Conservation (phyloP, 495 filamentous ascomycete species). For the Physcia stellaris region DNA sequence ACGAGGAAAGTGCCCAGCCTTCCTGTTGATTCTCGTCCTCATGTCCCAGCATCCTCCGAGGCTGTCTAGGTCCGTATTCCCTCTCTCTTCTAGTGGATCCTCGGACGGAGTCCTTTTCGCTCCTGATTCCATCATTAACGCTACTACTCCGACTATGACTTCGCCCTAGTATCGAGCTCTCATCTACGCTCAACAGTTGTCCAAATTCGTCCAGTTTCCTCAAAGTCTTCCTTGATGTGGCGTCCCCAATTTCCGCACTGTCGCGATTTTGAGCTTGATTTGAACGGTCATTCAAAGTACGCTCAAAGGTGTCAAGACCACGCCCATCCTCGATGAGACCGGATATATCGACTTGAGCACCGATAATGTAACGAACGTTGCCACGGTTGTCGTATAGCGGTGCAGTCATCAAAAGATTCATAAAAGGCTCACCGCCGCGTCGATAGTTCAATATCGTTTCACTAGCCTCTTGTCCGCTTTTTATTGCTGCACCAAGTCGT, state of each 20-base stretch:
- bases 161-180: constrained; percentile 10
- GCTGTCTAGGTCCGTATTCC: constrained; percentile 9
- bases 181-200: constrained; percentile 15
- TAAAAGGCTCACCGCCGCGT: constrained; percentile 51
- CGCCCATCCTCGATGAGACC: constrained; percentile 42
- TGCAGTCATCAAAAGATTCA: constrained; percentile 52
- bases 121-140: constrained; percentile 10
- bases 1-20: constrained; percentile 9
- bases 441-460: constrained; percentile 46
- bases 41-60: constrained; percentile 9
- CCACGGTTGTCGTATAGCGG: constrained; percentile 49
- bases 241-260: constrained; percentile 5
- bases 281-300: constrained; percentile 15
- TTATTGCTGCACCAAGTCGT: constrained; percentile 34
- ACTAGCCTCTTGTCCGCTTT: constrained; percentile 39
- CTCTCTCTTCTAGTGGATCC: constrained; percentile 19
- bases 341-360: constrained; percentile 50
- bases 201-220: constrained; percentile 10
- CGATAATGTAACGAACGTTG: constrained; percentile 43
- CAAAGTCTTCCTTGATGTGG: constrained; percentile 8
- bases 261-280: constrained; percentile 13
- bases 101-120: constrained; percentile 1
- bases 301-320: constrained; percentile 40
- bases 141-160: constrained; percentile 6
- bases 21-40: constrained; percentile 18